Base-by-base conservation (phyloP, 495 filamentous ascomycete species). In the Pseudevernia furfuracea region DNA sequence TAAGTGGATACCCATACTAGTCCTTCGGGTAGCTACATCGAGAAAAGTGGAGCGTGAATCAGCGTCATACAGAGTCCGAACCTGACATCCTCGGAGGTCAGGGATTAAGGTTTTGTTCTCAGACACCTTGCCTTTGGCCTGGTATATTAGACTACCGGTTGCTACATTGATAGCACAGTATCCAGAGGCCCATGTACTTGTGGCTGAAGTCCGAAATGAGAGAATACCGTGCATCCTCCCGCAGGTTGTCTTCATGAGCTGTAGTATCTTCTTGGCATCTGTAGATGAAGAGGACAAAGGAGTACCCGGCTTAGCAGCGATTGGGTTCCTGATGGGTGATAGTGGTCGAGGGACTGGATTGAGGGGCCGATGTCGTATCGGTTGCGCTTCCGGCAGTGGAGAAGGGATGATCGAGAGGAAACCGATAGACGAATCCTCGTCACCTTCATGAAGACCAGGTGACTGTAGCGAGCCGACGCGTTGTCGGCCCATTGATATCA, bases 1-100 rank as follows among this genome's bases (percentile, higher is more conserved):
- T 49, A 98, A 74, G 69, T 90, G 83, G 39, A 96, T 79, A 38
- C 88, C 85, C 23, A 88, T 77, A 23, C 83, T 87, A 28, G 84
- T 84, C 11, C 87, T 84, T 46, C 83, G 84, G 28, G 86, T 87
- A 30, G 82, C 81, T n/a, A 98, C 82, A 69, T 92, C 89, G 17
- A 98, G 83, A 70, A 89, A 91, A n/a, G 84, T 86, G 15, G 78
- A 81, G 59, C 83, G 82, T 55, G 84, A 77, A 63, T 89, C 89
- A 5, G 79, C 71, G 56, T 83, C 81, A 46, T 84, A 85, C 63
- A 85, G 74, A 14, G 88, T 87, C 60, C 83, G 82, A 32, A 97
- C 90, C 59, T 85, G 85, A 71, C 94, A 98, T 28, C 92, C 91
- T 66, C 92, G 83, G 28, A 98, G 81, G 70, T 96, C 92, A 25